A percentile compares a stretch with the other conserved stretches of the same genome.
Evolutionary conservation across 2,329 filamentous ascomycete species (phyloP).

Genomic region (Pestalotiopsis fici): DNA sequence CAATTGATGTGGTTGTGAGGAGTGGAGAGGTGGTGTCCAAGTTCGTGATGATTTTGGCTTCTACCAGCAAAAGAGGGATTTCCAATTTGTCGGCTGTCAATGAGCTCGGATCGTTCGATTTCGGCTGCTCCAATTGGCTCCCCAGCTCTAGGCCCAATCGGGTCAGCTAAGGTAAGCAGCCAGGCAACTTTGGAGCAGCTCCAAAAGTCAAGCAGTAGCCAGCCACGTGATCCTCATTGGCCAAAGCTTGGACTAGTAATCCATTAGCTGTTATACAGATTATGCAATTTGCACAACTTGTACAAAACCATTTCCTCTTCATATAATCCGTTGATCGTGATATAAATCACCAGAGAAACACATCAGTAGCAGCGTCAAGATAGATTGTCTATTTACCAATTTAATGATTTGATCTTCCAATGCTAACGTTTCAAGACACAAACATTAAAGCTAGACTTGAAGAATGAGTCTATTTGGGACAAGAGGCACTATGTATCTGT

Average conservation of each 20-base stretch:
- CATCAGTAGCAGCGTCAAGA: no score
- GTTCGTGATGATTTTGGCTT: slow-evolving; percentile 20
- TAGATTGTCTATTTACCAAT: no score
- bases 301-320: no score
- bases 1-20: slow-evolving; percentile 22
- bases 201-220: not conserved
- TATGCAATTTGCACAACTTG: no score
- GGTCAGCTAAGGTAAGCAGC: slow-evolving; percentile 16
- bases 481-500: no score
- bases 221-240: slow-evolving; percentile 8
- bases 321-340: no score
- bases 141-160: slow-evolving; percentile 17
- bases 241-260: not conserved
- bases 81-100: slow-evolving; percentile 49
- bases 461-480: no score
- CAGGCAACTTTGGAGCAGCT: not conserved
- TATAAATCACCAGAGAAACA: no score
- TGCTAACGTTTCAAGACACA: no score
- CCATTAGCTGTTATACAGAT: no score
- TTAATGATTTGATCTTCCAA: no score
- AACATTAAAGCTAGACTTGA: no score
- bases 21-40: slow-evolving; percentile 21
- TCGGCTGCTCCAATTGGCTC: slow-evolving; percentile 17
- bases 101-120: slow-evolving; percentile 14
- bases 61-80: slow-evolving; percentile 43